A percentile compares a stretch with the other conserved stretches of the same genome.
Conservation (phyloP, 2,329 filamentous ascomycete species). For the Zasmidium angulare region DNA sequence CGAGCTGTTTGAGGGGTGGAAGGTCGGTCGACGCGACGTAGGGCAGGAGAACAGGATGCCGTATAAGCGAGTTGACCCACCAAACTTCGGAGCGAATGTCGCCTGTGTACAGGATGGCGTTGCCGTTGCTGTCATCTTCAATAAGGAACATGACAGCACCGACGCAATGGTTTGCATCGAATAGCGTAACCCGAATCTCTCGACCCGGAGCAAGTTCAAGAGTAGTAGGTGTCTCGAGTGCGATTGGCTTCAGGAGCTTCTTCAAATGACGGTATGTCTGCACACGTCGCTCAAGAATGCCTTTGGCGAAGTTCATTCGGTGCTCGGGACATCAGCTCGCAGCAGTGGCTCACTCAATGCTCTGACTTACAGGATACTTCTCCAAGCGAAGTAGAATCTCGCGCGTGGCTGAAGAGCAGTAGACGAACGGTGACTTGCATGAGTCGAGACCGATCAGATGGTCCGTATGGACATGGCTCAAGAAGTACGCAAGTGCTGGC, state of each 20-base stretch:
- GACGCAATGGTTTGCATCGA: conserved; percentile 90
- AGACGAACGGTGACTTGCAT: conserved; percentile 77
- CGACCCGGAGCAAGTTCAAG: conserved; percentile 71
- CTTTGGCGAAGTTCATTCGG: conserved; percentile 76
- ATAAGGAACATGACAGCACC: conserved; percentile 93
- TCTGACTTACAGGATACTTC: neutral
- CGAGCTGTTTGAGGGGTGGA: conserved; percentile 63
- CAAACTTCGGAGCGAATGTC: conserved; percentile 84
- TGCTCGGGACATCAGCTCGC: conserved; percentile 53
- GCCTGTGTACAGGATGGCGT: conserved; percentile 81
- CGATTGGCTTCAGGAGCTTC: conserved; percentile 74
- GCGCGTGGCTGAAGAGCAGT: conserved; percentile 81
- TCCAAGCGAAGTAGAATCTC: conserved; percentile 67
- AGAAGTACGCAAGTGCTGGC: conserved; percentile 77
- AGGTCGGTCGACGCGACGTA: conserved; percentile 52
- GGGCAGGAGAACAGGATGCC: conserved; percentile 72
- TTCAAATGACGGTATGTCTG: conserved; percentile 76
- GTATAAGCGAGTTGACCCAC: conserved; percentile 73
- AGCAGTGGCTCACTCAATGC: too few relatives aligned
- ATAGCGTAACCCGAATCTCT: conserved; percentile 74
- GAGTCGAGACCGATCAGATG: conserved; percentile 79
- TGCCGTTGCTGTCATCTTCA: conserved; percentile 67
- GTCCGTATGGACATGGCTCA: conserved; percentile 91
- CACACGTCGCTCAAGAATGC: conserved; percentile 71
- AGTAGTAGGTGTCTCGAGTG: conserved; percentile 73